Conservation (phyloP, 1,284 basidiomycete genomes). For the Irpex sp. region DNA sequence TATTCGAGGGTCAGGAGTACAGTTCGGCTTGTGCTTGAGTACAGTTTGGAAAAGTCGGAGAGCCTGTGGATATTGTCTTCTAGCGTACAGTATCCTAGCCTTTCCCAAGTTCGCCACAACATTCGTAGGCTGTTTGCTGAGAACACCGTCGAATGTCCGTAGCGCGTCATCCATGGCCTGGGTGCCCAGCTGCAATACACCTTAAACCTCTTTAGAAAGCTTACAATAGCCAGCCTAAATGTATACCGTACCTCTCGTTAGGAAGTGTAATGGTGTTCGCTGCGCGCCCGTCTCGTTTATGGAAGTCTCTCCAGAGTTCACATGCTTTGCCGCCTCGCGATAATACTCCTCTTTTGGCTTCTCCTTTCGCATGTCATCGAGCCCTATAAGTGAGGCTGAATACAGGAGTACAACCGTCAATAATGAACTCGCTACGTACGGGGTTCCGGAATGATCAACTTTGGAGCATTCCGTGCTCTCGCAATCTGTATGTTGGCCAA, state of each 20-base stretch:
- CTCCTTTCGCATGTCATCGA: slow-evolving; percentile 60
- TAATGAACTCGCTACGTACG: slow-evolving; percentile 46
- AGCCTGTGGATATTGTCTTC: slow-evolving; percentile 73
- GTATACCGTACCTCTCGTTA: slow-evolving; percentile 58
- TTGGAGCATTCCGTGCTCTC: slow-evolving; percentile 78
- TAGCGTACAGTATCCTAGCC: slow-evolving; percentile 80
- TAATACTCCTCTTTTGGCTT: slow-evolving; percentile 70
- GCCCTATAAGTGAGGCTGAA: slow-evolving; percentile 41
- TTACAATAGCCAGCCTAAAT: too few species aligned
- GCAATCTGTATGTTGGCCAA: slow-evolving; percentile 83
- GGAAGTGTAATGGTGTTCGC: slow-evolving; percentile 43
- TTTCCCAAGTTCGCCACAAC: slow-evolving; percentile 79
- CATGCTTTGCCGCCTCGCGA: slow-evolving; percentile 62
- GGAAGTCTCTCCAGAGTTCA: slow-evolving; percentile 63
- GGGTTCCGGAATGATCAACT: slow-evolving; percentile 67
- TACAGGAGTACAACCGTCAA: neutral
- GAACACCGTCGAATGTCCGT: slow-evolving; percentile 79
- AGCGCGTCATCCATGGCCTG: slow-evolving; percentile 77
- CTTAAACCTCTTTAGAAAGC: slow-evolving; percentile 32
- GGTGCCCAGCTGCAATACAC: slow-evolving; percentile 78
- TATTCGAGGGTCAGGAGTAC: slow-evolving; percentile 86
- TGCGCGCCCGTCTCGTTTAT: slow-evolving; percentile 48
- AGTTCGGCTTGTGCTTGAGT: slow-evolving; percentile 70
- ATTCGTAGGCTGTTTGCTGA: slow-evolving; percentile 78
- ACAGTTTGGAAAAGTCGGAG: slow-evolving; percentile 84